These are phyloP conservation scores for Quercus variabilis DNA, from an alignment of 306 rosid genomes.

Conservation along the genomic window DNA sequence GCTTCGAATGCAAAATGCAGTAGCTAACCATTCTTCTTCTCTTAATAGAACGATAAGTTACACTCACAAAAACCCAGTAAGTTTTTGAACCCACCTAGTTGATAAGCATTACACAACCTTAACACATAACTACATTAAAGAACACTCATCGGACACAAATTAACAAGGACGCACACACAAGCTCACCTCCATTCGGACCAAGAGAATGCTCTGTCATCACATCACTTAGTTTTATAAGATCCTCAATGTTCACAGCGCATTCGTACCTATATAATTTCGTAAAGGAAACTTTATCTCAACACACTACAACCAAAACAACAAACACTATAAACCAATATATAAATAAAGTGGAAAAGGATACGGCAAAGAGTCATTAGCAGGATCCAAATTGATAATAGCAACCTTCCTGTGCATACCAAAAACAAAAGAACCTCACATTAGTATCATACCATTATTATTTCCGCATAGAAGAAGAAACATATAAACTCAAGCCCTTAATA, in stretches of 20 bases:
- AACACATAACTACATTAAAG: background rate
- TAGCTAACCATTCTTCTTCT: background rate
- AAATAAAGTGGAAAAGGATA: slow-evolving; percentile 41
- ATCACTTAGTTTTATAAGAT: slow-evolving; percentile 75
- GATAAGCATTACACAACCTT: background rate
- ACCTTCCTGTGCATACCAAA: slow-evolving; percentile 70
- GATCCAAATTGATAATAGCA: slow-evolving; percentile 88
- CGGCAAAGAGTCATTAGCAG: slow-evolving; percentile 92
- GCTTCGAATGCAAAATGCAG: background rate
- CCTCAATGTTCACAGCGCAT: slow-evolving; percentile 79
- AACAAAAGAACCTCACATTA: background rate
- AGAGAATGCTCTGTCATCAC: slow-evolving; percentile 83
- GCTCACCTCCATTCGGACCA: slow-evolving; percentile 93
- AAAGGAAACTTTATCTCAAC: slow-evolving; percentile 34
- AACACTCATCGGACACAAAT: background rate
- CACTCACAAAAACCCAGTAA: too few species aligned
- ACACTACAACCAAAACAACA: slow-evolving; percentile 1
- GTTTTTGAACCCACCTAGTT: background rate
- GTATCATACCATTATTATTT: too few species aligned
- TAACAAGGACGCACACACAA: background rate
- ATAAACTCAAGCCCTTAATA: too few species aligned
- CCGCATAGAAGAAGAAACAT: too few species aligned
- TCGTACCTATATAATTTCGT: slow-evolving; percentile 60
- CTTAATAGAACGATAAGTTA: too few species aligned
- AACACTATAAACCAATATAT: background rate